Conservation (phyloP, 176 grass and related monocot genomes). For the Dactylis glomerata region DNA sequence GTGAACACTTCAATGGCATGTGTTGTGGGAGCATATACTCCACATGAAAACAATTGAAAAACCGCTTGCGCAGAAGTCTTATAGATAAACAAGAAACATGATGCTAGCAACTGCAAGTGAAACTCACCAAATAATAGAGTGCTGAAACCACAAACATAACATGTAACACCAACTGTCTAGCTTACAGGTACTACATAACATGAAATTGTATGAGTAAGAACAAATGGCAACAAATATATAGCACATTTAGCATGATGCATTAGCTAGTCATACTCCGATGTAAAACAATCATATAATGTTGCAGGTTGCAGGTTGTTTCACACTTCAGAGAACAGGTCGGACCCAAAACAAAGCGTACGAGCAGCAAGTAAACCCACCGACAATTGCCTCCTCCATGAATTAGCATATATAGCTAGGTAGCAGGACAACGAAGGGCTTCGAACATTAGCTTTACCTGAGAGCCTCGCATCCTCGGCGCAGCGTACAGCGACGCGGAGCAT, state of each 20-base stretch:
- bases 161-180: neutral
- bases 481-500: conserved; percentile 63
- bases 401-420: neutral
- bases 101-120: neutral
- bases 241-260: neutral
- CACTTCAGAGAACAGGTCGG: neutral
- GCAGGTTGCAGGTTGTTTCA: conserved; percentile 5
- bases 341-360: neutral
- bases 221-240: neutral
- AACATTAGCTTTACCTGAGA: conserved; percentile 46
- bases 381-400: neutral
- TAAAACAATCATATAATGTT: neutral
- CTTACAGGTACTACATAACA: neutral
- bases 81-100: conserved; percentile 8
- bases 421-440: neutral
- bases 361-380: neutral
- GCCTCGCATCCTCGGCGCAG: conserved; percentile 53
- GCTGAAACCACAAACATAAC: neutral
- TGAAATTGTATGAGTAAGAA: neutral
- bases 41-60: conserved; percentile 13
- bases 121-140: neutral
- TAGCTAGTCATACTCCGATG: neutral
- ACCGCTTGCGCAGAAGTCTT: neutral
- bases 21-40: neutral
- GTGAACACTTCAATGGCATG: conserved; percentile 25